Evolutionary conservation across 257 asterid species (phyloP), one percentile per base, ranked within the genome.

Genomic region (Solanum lignicaule): DNA sequence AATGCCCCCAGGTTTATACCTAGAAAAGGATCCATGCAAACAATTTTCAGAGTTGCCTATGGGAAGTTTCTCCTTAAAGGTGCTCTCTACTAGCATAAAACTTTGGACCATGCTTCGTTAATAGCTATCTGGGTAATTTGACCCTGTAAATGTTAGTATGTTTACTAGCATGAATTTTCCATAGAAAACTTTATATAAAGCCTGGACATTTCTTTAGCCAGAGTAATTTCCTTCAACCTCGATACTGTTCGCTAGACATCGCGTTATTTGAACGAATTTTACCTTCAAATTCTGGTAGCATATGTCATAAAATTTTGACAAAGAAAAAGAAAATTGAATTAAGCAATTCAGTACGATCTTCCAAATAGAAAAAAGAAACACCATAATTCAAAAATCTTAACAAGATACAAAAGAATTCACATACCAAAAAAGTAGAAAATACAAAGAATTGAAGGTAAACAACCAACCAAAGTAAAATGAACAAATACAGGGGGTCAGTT

Each of bases 381-480:
- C 62, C 31, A 71, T 25, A 32, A 66, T n/a, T 16, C 23, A 65
- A 68, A 71, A 62, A 68, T 36, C 21, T 6, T 23, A 25, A 66
- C 60, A 65, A 85, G 79, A 86, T 58, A 86, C 48, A 48, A 86
- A 86, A 86, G 88, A 86, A 72, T 86, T 60, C 27, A 52, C 71
- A 85, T 85, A 85, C 82, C 87, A 41, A 39, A 39, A 81, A 20
- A 84, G 18, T n/a, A 32, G 85, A 46, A 73, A 38, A 52, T 86
- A 86, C 88, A 73, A 73, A 46, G 88, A 73, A 86, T 86, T 69
- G 3, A 68, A 7, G 43, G 21, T 12, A 29, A 86, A 48, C n/a
- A 33, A 23, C 27, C 27, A 66, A 43, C 33, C 65, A 43, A 18
- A 48, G 43, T 48, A 73, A 86, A 38, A 48, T 23, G 25, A 72